A percentile compares a stretch with the other conserved stretches of the same genome.
Conservation (phyloP, 2,329 filamentous ascomycete genomes). For the Fusarium sterilihyphosum region DNA sequence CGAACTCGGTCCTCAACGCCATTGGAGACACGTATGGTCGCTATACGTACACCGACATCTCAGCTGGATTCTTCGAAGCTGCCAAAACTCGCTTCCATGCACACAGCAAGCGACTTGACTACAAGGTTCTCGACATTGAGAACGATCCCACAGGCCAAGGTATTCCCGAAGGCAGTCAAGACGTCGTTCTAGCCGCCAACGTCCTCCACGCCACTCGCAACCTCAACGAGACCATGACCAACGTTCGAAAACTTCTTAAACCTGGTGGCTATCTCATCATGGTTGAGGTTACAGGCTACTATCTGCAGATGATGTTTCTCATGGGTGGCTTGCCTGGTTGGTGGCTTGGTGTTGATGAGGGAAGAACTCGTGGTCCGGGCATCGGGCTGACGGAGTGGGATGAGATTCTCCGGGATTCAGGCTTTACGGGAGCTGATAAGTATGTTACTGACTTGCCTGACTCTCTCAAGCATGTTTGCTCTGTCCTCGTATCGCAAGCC, state of each 20-base stretch:
- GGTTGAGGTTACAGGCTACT: not conserved
- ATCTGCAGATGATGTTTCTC: not conserved
- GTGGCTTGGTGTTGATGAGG: conserved; percentile 14
- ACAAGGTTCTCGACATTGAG: not conserved
- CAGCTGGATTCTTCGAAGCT: not conserved
- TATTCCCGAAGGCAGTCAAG: not conserved
- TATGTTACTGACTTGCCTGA: not conserved
- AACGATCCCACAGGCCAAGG: not conserved
- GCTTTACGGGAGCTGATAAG: not conserved
- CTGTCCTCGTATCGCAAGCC: not conserved
- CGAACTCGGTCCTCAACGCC: not conserved
- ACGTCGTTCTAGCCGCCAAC: not conserved
- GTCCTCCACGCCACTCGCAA: not conserved
- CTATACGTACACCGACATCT: conserved; percentile 1
- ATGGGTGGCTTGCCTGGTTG: conserved; percentile 3
- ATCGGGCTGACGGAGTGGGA: conserved; percentile 1
- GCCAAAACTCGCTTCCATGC: not conserved
- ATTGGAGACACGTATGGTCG: not conserved
- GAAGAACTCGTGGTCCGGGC: not conserved
- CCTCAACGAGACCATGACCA: not conserved
- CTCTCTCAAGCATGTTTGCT: not conserved
- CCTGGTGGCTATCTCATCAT: not conserved
- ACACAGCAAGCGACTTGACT: not conserved
- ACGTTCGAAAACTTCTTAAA: not conserved
- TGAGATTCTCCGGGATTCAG: not conserved